A percentile compares a stretch with the other conserved stretches of the same genome.
These are phyloP conservation scores for Zizania palustris DNA, from an alignment of 202 grass and related monocot genomes.

Conservation along the genomic window DNA sequence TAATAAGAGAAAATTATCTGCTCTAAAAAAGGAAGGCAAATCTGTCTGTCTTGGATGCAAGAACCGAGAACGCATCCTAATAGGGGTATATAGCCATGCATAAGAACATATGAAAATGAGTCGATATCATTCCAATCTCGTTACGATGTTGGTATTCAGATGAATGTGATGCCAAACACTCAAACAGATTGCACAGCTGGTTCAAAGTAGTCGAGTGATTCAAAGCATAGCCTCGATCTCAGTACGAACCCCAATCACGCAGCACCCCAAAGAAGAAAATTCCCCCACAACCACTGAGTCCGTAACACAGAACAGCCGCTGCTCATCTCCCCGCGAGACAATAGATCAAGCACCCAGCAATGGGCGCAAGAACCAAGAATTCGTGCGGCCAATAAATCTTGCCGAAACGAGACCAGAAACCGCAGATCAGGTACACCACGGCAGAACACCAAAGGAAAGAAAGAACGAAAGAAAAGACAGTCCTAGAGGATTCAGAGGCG, in stretches of 20 bases:
- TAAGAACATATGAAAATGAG: slow-evolving; percentile 9
- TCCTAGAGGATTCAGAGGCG: too few species aligned
- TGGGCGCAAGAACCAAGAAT: not conserved
- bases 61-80: not conserved
- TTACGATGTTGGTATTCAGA: not conserved
- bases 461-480: too few species aligned
- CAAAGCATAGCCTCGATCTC: too few species aligned
- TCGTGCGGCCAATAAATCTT: not conserved
- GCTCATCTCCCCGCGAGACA: not conserved
- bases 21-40: too few species aligned
- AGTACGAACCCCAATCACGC: too few species aligned
- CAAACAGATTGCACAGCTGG: not conserved
- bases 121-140: slow-evolving; percentile 9
- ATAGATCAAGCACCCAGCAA: not conserved
- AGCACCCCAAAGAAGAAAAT: too few species aligned
- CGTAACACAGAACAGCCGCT: not conserved
- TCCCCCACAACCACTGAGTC: too few species aligned
- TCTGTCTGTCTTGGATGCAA: not conserved
- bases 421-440: not conserved
- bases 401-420: not conserved
- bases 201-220: not conserved
- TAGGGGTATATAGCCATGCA: not conserved
- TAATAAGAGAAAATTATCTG: not conserved
- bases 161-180: not conserved
- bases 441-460: too few species aligned